Evolutionary conservation across 2,329 filamentous ascomycete genomes (phyloP).

Genomic region (Thielaviopsis punctulata): DNA sequence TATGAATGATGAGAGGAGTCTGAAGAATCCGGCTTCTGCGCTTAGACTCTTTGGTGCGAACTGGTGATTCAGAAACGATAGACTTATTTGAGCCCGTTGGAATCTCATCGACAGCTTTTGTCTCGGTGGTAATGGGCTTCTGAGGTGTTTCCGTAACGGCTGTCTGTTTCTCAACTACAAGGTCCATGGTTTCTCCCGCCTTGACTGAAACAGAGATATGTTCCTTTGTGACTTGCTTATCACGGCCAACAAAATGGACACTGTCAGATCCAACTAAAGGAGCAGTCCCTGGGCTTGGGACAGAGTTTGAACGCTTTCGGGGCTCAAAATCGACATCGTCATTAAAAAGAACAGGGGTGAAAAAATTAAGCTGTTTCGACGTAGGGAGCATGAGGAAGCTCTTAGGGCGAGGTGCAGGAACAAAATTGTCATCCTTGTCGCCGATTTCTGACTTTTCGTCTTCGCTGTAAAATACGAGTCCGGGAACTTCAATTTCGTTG

Average conservation of each 20-base stretch:
- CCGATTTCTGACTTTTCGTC: slow-evolving; percentile 35
- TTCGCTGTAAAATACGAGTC: slow-evolving; percentile 43
- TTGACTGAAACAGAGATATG: background rate
- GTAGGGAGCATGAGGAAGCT: slow-evolving; percentile 26
- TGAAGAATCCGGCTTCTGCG: slow-evolving; percentile 9
- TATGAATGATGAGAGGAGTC: slow-evolving; percentile 10
- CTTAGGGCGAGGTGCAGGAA: slow-evolving; percentile 24
- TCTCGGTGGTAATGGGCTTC: background rate
- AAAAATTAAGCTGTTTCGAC: slow-evolving; percentile 10
- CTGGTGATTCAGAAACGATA: background rate
- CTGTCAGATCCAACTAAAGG: slow-evolving; percentile 13
- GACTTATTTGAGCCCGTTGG: background rate
- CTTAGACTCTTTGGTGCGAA: background rate
- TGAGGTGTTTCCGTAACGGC: background rate
- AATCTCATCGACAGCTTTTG: background rate
- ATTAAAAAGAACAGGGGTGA: slow-evolving; percentile 8
- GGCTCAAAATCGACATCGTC: slow-evolving; percentile 15
- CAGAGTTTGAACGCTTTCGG: slow-evolving; percentile 31
- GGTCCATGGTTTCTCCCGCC: background rate
- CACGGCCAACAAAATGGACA: slow-evolving; percentile 8
- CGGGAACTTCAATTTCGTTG: slow-evolving; percentile 65
- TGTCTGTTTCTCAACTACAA: background rate
- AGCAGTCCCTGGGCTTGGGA: slow-evolving; percentile 24
- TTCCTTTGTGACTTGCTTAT: background rate
- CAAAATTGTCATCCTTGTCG: slow-evolving; percentile 17